Evolutionary conservation across 495 filamentous ascomycete species (phyloP), one percentile per base, ranked within the genome.

Genomic region (Platismatia glauca): DNA sequence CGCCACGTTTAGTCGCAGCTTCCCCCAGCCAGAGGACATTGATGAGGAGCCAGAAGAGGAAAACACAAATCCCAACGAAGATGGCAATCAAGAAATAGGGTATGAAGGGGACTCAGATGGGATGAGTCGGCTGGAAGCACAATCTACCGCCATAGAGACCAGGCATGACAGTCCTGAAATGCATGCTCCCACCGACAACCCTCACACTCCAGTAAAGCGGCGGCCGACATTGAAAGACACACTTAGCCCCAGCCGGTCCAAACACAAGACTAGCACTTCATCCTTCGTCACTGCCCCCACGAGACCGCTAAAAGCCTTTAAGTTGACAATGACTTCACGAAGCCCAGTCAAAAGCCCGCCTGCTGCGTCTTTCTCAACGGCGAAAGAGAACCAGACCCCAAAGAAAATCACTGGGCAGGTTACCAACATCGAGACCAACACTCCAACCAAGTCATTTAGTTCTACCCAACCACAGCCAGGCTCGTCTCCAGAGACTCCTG

Each of bases 11-110:
- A 64, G 64, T 24, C 67, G 65, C 46, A 77, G 73, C 63, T 79
- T 80, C 61, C 76, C 74, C 37, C 77, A 78, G 60, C 78, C 78
- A 16, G 71, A 72, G 3, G 72, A 75, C 58, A 53, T 73, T 7
- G 65, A 67, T 44, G 69, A 70, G 24, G 75, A 69, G 15, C 68
- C 70, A 7, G 69, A 73, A 33, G 66, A 62, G 12, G 55, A 62
- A 2, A 48, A 61, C 55, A 34, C 22, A 7, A 50, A 44, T 29
- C 15, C 48, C 12, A 50, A 46, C 22, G 53, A 62, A 7, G 53
- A 38, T 61, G 55, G n/a, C 39, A 22, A 39, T 39, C 9, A 53
- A 12, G 12, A 33, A 39, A 20, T 46, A 22, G 66, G 66, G 46
- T 62, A 64, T 29, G 71, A 71, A 3, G 66, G 70, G 57, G 63